These are phyloP conservation scores for Rhodotorula sp. DNA, from an alignment of 1,284 basidiomycete species.

Conservation along the genomic window DNA sequence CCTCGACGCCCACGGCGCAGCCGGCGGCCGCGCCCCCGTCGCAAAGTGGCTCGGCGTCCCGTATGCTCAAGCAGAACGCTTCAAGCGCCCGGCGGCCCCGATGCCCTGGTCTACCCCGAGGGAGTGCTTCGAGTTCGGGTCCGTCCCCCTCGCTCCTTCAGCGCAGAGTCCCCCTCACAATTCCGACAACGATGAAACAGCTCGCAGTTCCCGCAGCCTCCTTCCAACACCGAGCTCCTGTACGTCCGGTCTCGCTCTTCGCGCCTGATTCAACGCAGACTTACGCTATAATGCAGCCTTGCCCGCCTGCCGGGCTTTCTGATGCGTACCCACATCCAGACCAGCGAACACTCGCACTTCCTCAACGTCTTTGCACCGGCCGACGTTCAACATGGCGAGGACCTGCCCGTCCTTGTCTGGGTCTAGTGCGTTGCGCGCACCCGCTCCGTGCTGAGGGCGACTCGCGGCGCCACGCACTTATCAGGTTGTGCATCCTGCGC, in stretches of 20 bases:
- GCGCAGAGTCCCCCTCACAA: neutral
- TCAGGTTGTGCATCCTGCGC: no score
- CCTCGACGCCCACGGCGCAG: neutral
- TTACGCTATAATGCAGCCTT: slow-evolving; percentile 1
- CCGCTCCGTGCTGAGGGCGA: no score
- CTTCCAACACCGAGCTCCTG: slow-evolving; percentile 21
- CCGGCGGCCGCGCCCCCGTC: slow-evolving; percentile 9
- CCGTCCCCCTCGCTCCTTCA: neutral
- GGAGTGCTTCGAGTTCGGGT: slow-evolving; percentile 36
- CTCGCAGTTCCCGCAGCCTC: slow-evolving; percentile 33
- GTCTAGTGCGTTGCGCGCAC: slow-evolving; percentile 6
- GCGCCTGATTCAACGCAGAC: no score
- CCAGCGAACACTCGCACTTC: slow-evolving; percentile 25
- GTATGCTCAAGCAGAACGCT: slow-evolving; percentile 29
- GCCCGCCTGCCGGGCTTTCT: slow-evolving; percentile 24
- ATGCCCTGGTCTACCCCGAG: slow-evolving; percentile 8
- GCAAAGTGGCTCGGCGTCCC: slow-evolving; percentile 40
- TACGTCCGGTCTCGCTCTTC: neutral
- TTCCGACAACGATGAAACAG: neutral
- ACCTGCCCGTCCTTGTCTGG: slow-evolving; percentile 35
- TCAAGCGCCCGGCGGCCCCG: slow-evolving; percentile 13
- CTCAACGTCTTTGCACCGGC: slow-evolving; percentile 34
- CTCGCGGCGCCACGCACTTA: neutral
- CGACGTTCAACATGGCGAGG: slow-evolving; percentile 15
- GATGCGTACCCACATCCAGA: slow-evolving; percentile 12